Base-by-base conservation (phyloP, 139 green algal genomes). In the Chlorella sp. region DNA sequence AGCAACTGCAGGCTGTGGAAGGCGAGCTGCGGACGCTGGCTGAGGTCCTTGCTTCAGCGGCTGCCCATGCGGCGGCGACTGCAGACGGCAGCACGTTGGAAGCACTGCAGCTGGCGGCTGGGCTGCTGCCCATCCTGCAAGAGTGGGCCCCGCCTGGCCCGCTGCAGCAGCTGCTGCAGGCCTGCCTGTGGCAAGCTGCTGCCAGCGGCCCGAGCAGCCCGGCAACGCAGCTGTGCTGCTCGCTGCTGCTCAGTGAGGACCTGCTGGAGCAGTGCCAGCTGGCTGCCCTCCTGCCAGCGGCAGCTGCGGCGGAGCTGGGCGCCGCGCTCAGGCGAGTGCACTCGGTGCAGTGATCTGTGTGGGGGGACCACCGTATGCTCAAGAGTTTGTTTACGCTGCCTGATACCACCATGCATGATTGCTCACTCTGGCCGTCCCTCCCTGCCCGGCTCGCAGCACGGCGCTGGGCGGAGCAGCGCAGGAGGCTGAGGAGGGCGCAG, bases 111-210 rank as follows among this genome's bases (percentile, higher is more conserved):
- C 36, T 83, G 60, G 78, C 78, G 19, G 76, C 54, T 0, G 22
- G 26, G 34, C 38, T 30, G 38, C 51, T 82, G 56, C 58, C 78
- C 6, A 17, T 48, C 40, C 60, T 84, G 43, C 62, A 75, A 13
- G 43, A 44, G 19, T 84, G 79, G 79, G 62, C 79, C 0, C 64
- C 41, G 34, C 54, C 32, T 22, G 28, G 22, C 32, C n/a, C 13
- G 41, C 64, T 84, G n/a, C 79, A 76, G 44, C 17, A 46, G 43
- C 79, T 84, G 19, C 79, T 76, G 32, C 62, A 76, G 43, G 77
- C 58, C 58, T 74, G 77, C 77, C 54, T 83, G 41, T 40, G 60
- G 19, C 36, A 34, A 24, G 40, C 54, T 26, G 77, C 60, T 26
- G 28, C 38, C 9, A 5, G 38, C 16, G 4, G 36, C 9, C 6